Evolutionary conservation across 768 basidiomycete species (phyloP).

Genomic region (Pisolithus sp.): DNA sequence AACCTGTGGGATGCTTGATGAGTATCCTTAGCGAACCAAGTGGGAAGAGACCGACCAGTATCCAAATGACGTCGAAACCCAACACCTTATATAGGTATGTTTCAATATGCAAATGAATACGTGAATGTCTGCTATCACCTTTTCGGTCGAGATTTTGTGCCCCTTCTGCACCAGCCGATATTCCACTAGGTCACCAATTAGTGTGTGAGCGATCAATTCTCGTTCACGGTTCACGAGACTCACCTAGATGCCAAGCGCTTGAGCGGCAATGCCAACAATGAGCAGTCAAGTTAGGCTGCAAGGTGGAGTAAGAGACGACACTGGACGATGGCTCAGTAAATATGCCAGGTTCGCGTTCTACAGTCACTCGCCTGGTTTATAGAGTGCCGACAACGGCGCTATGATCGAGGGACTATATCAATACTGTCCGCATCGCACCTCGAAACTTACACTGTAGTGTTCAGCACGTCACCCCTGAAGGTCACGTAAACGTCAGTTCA

Average conservation of each 20-base stretch:
- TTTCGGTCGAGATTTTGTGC: conserved; percentile 58
- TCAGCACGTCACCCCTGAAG: conserved; percentile 64
- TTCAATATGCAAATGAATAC: background rate
- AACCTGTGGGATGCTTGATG: conserved; percentile 32
- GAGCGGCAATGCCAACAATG: conserved; percentile 58
- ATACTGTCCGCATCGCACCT: background rate
- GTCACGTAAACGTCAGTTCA: background rate
- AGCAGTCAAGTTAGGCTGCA: conserved; percentile 63
- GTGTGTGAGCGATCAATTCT: background rate
- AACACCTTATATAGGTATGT: conserved; percentile 49
- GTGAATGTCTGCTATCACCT: conserved; percentile 18
- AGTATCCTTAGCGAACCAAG: background rate
- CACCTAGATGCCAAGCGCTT: conserved; percentile 68
- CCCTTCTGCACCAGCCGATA: conserved; percentile 67
- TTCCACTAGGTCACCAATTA: conserved; percentile 33
- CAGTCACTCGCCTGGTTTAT: background rate
- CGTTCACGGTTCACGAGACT: conserved; percentile 14
- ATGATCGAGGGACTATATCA: background rate
- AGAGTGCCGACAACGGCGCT: background rate
- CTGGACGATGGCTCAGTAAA: conserved; percentile 24
- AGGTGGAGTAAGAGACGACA: conserved; percentile 64
- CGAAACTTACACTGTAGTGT: conserved; percentile 60
- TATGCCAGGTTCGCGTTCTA: too few species aligned
- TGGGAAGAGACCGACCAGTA: conserved; percentile 40
- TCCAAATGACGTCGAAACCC: conserved; percentile 66